phyloP scores from a whole-genome alignment of 2,329 filamentous ascomycete genomes.

The Pseudopithomyces maydicus region DNA sequence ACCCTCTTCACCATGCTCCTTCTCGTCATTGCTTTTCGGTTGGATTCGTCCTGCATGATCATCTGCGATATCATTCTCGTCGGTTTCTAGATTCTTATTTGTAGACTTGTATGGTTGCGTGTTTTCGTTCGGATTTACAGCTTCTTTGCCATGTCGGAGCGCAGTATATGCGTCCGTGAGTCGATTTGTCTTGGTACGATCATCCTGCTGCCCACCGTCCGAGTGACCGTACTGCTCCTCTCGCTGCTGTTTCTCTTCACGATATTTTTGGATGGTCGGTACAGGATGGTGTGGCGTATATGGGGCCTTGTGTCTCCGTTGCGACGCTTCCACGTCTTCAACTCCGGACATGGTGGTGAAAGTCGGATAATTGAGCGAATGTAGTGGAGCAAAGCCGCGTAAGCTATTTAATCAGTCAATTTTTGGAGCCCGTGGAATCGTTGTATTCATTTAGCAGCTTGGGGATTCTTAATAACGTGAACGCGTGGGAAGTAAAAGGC shows the following conservation, averaged over 20 bases:
- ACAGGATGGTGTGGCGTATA: conserved; percentile 52
- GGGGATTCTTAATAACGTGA: background rate
- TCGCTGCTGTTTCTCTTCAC: conserved; percentile 52
- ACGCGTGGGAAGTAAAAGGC: background rate
- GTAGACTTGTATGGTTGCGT: conserved; percentile 40
- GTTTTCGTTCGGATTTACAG: conserved; percentile 23
- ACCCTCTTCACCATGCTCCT: conserved; percentile 17
- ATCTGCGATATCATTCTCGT: conserved; percentile 33
- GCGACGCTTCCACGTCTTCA: conserved; percentile 47
- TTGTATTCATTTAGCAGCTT: background rate
- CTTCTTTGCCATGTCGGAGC: conserved; percentile 37
- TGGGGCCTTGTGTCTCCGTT: conserved; percentile 47
- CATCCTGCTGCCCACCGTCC: conserved; percentile 29
- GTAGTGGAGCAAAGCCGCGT: background rate
- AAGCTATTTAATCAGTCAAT: background rate
- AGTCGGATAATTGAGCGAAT: background rate
- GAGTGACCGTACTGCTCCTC: conserved; percentile 38
- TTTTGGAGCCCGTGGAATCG: background rate
- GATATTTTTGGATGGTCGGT: conserved; percentile 54
- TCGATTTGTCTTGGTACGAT: conserved; percentile 39
- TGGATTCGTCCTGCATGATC: conserved; percentile 37
- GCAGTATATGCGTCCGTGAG: conserved; percentile 44
- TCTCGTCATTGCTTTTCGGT: conserved; percentile 20
- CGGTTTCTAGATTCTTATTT: conserved; percentile 41
- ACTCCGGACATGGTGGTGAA: conserved; percentile 46